Evolutionary conservation across 352 stramenopile species (phyloP).

Genomic region (Phytophthora fragariae): DNA sequence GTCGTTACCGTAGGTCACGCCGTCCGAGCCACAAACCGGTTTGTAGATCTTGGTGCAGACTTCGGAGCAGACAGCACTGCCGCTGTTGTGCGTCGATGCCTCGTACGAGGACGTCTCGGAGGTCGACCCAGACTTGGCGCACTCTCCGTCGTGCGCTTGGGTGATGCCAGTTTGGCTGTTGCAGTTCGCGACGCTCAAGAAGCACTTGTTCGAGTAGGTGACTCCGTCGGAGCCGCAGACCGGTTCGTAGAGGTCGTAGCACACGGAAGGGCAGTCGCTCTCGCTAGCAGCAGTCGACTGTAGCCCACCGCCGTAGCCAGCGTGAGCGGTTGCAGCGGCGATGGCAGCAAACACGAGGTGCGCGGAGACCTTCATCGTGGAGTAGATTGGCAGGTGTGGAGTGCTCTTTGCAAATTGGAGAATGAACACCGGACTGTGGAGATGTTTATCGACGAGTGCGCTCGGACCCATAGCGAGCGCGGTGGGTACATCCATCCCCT

Average conservation of each 20-base stretch:
- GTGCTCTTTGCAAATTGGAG: slow-evolving; percentile 21
- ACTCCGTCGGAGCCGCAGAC: slow-evolving; percentile 31
- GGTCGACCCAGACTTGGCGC: too few species aligned
- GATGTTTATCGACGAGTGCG: neutral
- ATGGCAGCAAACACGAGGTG: slow-evolving; percentile 6
- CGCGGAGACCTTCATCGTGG: slow-evolving; percentile 12
- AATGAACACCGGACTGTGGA: slow-evolving; percentile 13
- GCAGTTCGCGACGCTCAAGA: slow-evolving; percentile 21
- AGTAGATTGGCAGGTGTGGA: neutral
- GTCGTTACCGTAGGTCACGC: slow-evolving; percentile 58
- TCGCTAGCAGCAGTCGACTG: slow-evolving; percentile 12
- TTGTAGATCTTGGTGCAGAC: slow-evolving; percentile 45
- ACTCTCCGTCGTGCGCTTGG: slow-evolving; percentile 20
- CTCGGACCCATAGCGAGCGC: too few species aligned
- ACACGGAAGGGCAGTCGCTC: slow-evolving; percentile 18
- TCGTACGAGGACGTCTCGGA: slow-evolving; percentile 2
- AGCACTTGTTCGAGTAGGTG: slow-evolving; percentile 33
- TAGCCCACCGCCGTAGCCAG: neutral
- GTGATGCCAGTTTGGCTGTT: slow-evolving; percentile 15
- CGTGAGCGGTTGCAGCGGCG: neutral
- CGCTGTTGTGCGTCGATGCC: slow-evolving; percentile 5
- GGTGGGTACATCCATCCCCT: neutral
- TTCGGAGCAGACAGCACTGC: slow-evolving; percentile 5
- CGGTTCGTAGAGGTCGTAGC: slow-evolving; percentile 8
- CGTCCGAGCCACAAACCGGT: slow-evolving; percentile 64